Evolutionary conservation across 73 alveolate species (phyloP), one percentile per base, ranked within the genome.

Genomic region (Paramecium bursaria): DNA sequence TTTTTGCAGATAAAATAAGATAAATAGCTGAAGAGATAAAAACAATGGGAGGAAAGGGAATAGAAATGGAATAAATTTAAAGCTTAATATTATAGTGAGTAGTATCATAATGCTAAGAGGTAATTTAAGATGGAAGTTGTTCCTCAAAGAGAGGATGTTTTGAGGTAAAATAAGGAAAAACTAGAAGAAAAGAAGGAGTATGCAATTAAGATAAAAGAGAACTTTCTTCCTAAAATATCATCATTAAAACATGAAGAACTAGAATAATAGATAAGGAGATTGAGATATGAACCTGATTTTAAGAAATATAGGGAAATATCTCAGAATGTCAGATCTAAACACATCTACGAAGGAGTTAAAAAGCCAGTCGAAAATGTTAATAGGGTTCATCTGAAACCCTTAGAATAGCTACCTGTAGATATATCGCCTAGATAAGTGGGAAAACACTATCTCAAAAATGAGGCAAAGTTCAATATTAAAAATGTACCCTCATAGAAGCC

Each of bases 351-450:
- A 53, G 50, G 76, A 42, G 26, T 42, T 1, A 54, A 74, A n/a
- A 11, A 74, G n/a, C n/a, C n/a, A 1, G 48, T 53, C 30, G 80
- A 48, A 29, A 9, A 21, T 22, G 60, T 30, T 26, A 42, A 53
- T 14, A 73, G 33, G 30, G 57, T 21, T 9, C 10, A 61, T 15
- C 57, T 53, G 22, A 39, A 42, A 54, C 75, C 86, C 9, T 74
- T 53, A 23, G 76, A 61, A 0, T 26, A 53, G 10, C 51, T 53
- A 6, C 47, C 77, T 7, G 39, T 52, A 1, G 79, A 67, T 27
- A 33, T 79, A 4, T 79, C 89, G 15, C 89, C 89, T 23, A 50
- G 82, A 52, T 42, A 61, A 14, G 14, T 79, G n/a, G 89, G 89
- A 10, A 73, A 79, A 5, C 33, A 49, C 35, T 79, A 79, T 42